Evolutionary conservation across 1,284 basidiomycete species (phyloP).

Genomic region (Papiliotrema laurentii): DNA sequence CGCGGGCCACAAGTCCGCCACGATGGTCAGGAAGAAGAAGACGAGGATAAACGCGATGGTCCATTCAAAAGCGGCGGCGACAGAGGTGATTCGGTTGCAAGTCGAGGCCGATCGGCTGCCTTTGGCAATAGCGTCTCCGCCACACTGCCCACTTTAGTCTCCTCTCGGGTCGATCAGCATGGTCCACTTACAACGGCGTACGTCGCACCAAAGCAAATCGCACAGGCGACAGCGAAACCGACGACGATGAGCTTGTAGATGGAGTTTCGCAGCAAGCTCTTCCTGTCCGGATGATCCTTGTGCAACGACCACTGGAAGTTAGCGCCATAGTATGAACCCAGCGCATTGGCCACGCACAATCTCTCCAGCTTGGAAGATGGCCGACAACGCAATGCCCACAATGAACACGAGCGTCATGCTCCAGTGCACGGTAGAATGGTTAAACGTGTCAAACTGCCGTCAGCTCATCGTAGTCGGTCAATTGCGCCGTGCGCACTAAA

Average conservation of each 20-base stretch:
- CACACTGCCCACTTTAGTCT: conserved; percentile 20
- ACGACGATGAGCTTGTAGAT: conserved; percentile 51
- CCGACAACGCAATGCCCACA: conserved; percentile 50
- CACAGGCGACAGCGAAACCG: conserved; percentile 43
- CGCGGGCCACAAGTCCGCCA: conserved; percentile 39
- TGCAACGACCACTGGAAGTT: conserved; percentile 39
- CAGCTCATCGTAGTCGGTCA: neutral
- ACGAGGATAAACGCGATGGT: conserved; percentile 47
- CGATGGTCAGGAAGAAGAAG: conserved; percentile 45
- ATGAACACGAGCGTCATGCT: conserved; percentile 52
- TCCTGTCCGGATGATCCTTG: conserved; percentile 49
- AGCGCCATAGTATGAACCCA: neutral
- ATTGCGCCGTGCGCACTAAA: neutral
- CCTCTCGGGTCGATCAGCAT: neutral
- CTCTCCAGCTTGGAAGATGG: conserved; percentile 51
- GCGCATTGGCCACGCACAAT: conserved; percentile 34
- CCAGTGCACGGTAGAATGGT: conserved; percentile 51
- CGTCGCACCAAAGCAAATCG: conserved; percentile 50
- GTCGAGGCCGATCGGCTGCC: conserved; percentile 14
- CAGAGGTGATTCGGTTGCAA: conserved; percentile 50
- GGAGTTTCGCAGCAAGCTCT: conserved; percentile 48
- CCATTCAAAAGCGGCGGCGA: conserved; percentile 51
- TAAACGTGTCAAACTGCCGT: conserved; percentile 45
- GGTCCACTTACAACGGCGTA: conserved; percentile 40
- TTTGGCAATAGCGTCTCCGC: conserved; percentile 20